Conservation (phyloP, 345 rosid species). For the Reutealis trisperma region DNA sequence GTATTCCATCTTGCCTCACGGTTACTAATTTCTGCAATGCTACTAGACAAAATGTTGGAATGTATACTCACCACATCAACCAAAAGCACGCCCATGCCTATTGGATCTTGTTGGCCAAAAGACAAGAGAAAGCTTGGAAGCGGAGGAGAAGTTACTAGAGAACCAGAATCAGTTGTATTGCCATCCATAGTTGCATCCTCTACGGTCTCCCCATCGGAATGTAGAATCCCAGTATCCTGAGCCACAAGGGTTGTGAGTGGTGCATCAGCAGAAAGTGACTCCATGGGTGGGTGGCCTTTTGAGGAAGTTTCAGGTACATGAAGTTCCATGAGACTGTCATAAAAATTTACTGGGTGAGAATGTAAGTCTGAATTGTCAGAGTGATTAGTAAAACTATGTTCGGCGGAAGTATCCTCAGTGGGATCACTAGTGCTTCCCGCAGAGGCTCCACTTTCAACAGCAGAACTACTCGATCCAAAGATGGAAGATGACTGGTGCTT, state of each 20-base stretch:
- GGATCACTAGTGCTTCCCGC: background rate
- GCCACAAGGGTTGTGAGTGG: background rate
- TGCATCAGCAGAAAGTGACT: conserved; percentile 4
- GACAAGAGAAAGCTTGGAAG: conserved; percentile 10
- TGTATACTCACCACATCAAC: conserved; percentile 27
- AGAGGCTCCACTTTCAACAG: conserved; percentile 7
- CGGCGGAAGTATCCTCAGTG: too few species aligned
- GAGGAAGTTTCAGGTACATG: background rate
- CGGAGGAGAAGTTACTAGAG: conserved; percentile 5
- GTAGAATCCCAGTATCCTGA: background rate
- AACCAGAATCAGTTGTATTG: background rate
- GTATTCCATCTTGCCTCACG: conserved; percentile 22
- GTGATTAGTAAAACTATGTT: too few species aligned
- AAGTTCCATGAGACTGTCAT: background rate
- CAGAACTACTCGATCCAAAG: conserved; percentile 8
- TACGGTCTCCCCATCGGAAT: background rate
- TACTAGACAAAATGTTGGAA: conserved; percentile 19
- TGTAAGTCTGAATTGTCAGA: background rate
- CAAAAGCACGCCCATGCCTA: conserved; percentile 20
- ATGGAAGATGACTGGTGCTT: conserved; percentile 4
- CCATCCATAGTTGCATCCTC: background rate
- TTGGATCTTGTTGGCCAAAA: conserved; percentile 9
- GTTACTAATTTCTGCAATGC: conserved; percentile 19
- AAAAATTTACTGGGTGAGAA: background rate
- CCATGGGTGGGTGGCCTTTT: background rate